Evolutionary conservation across 2,329 filamentous ascomycete genomes (phyloP), one percentile per base, ranked within the genome.

Genomic region (Trichoderma pleuroti): DNA sequence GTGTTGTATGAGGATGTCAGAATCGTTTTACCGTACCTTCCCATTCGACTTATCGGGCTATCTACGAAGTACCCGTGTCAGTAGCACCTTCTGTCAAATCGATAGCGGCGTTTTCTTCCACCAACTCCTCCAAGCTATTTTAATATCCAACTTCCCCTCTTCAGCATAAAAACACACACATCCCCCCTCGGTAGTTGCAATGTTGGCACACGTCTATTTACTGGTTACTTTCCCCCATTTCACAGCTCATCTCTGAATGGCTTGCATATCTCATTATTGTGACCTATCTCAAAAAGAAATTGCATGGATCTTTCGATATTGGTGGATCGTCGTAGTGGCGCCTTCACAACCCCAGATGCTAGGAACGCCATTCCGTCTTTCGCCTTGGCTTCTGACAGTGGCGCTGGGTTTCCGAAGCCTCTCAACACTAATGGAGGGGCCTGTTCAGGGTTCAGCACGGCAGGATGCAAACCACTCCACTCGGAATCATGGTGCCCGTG

Each of bases 401-500:
- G 73, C 71, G 72, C 67, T 66, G 67, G 63, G 65, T 70, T 71
- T 73, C 73, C 72, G 73, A 73, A 72, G 72, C 73, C 73, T 73
- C 69, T 70, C 59, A 42, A 65, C 57, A 52, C 66, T 68, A 68
- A 67, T 39, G 46, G 63, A 68, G 54, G 69, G 71, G 72, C 60
- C 73, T 68, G 72, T 70, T 71, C 56, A 60, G 66, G 66, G 66
- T 61, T 46, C 36, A 49, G 66, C 21, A 34, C 34, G 65, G 30
- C 36, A 49, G 66, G 39, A 49, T 52, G 65, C 65, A 61, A 60
- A 49, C 65, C 24, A 70, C 72, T 72, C 64, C 76, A 24, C 30
- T 26, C 63, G 57, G 30, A 39, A 39, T 49, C 52, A 21, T 34
- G 42, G 18, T 39, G 66, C 56, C 66, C 36, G 39, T 63, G 21